phyloP scores from a whole-genome alignment of 257 asterid species.

The Buddleja alternifolia region DNA sequence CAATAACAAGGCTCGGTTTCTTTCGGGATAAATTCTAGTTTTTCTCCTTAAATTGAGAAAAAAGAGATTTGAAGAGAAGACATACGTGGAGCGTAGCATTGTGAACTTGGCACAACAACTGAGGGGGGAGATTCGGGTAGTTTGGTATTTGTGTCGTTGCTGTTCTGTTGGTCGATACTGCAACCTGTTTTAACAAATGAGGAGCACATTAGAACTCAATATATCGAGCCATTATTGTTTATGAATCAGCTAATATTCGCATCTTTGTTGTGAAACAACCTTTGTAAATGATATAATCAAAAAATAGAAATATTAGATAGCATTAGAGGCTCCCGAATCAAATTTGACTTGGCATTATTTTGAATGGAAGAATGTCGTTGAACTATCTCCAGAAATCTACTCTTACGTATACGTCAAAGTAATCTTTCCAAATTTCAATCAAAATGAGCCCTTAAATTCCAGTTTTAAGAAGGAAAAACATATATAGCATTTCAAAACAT shows the following conservation, averaged over 20 bases:
- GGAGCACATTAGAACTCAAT: conserved; percentile 19
- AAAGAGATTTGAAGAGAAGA: conserved; percentile 3
- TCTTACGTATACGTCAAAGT: background rate
- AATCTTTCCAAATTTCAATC: background rate
- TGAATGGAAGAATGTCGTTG: no score
- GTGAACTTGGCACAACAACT: conserved; percentile 87
- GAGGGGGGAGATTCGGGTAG: conserved; percentile 82
- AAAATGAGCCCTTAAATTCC: background rate
- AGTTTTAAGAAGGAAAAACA: no score
- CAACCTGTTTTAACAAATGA: conserved; percentile 55
- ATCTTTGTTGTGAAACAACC: no score
- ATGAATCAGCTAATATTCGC: no score
- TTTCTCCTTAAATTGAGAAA: background rate
- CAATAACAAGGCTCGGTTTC: background rate
- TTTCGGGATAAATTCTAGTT: background rate
- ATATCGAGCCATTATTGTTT: no score
- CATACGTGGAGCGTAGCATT: conserved; percentile 77
- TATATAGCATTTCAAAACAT: background rate
- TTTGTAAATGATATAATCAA: no score
- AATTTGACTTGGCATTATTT: no score
- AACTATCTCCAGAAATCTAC: background rate
- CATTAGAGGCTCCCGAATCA: no score
- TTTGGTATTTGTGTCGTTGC: conserved; percentile 79
- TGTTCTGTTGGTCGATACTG: conserved; percentile 80
- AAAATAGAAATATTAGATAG: no score